Evolutionary conservation across 73 alveolate species (phyloP).

Genomic region (Tetrahymena thermophila): DNA sequence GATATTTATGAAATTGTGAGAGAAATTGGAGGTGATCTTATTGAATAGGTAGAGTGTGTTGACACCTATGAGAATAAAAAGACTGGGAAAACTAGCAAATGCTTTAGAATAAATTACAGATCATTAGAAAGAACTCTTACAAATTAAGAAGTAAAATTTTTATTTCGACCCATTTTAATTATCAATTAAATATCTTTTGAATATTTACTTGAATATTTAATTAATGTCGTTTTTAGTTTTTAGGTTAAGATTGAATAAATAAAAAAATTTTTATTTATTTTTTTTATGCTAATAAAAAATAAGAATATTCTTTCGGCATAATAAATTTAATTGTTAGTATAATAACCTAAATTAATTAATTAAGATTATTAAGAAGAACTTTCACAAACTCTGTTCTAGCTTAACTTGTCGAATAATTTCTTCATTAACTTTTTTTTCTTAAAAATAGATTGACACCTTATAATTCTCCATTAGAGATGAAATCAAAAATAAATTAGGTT

Average conservation of each 20-base stretch:
- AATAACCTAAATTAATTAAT: neutral
- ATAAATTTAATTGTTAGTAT: too few species aligned
- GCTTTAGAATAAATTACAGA: constrained; percentile 72
- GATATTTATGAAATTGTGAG: constrained; percentile 71
- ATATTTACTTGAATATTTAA: too few species aligned
- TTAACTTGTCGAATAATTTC: neutral
- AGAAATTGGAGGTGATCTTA: constrained; percentile 67
- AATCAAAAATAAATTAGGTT: constrained; percentile 3
- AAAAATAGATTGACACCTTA: constrained; percentile 9
- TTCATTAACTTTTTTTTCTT: neutral
- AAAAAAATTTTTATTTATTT: too few species aligned
- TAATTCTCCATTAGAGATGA: constrained; percentile 26
- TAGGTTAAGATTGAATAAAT: too few species aligned
- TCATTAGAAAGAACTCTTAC: constrained; percentile 75
- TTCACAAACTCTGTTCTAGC: neutral
- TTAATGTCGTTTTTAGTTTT: too few species aligned
- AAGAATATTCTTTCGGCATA: neutral
- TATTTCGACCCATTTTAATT: neutral
- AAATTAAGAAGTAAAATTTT: constrained; percentile 52
- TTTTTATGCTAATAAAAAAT: too few species aligned
- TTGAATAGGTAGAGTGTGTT: constrained; percentile 68
- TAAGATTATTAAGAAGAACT: neutral
- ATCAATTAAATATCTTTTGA: too few species aligned
- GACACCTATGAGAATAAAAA: constrained; percentile 69
- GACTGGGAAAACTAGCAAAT: constrained; percentile 53